Evolutionary conservation across 768 basidiomycete genomes (phyloP), one percentile per base, ranked within the genome.

Genomic region (Podaxis rugospora): DNA sequence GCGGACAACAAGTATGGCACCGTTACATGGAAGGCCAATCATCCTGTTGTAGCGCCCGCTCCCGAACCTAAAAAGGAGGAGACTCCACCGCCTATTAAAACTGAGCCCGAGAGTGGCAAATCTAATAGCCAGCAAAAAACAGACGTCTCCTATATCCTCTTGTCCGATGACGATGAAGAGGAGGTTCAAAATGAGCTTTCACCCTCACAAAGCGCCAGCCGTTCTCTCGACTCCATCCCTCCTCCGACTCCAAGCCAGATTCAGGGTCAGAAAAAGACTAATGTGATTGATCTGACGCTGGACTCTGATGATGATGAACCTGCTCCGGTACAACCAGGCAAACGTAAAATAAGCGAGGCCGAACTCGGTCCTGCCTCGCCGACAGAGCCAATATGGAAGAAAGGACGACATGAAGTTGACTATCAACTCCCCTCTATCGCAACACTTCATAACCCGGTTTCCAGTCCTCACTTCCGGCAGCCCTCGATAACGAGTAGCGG

Each of bases 1-100:
- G 76, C 83, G 16, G 94, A 98, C 73, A 83, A 90, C 76, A 93
- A 90, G 72, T 90, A 83, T 67, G 93, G 84, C 1, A 94, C 92
- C 18, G 66, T 76, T 1, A 75, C 72, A 32, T 97, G 95, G 94
- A 84, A 80, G 65, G 79, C 80, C 47, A 65, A 72, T 0, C 85
- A 89, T 70, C 78, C 83, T 11, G 71, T 72, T 6, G 23, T 23
- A 14, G 58, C 66, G 5, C 39, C 62, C 3, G 64, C 72, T n/a
- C 67, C 76, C 35, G 70, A 75, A 37, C 75, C 68, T 23, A 77
- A 76, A 62, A 64, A 70, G n/a, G 47, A 70, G 18, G 66, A 68
- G 39, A 63, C 67, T 5, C 62, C 67, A 13, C 71, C 71, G 64
- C 66, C 64, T n/a, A 59, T 51, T 66, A 51, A 72, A 57, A 64